Conservation (phyloP, 305 asterid species). For the Caryopteris hybrid region DNA sequence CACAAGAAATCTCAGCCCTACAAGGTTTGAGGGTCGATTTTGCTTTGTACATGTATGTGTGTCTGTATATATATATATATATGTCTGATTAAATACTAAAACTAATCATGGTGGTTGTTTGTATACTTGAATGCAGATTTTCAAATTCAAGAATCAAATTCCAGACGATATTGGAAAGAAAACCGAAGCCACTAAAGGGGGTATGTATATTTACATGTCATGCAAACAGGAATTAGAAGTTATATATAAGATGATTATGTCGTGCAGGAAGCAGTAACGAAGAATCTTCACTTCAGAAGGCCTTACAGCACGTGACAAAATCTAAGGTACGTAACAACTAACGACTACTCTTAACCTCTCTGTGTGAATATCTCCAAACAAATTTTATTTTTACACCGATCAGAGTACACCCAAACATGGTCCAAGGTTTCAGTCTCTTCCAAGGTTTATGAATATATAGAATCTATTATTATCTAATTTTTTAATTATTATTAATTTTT, state of each 20-base stretch:
- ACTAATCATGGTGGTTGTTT: neutral
- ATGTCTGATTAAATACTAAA: neutral
- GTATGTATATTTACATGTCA: neutral
- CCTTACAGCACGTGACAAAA: conserved; percentile 6
- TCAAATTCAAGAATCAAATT: neutral
- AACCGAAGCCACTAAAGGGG: conserved; percentile 3
- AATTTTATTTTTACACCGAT: neutral
- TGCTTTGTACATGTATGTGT: too few relatives aligned
- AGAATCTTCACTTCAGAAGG: conserved; percentile 2
- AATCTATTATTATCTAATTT: too few relatives aligned
- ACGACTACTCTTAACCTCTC: neutral
- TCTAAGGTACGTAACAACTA: conserved; percentile 12
- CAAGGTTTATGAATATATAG: too few relatives aligned
- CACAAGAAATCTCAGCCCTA: neutral
- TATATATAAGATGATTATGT: neutral
- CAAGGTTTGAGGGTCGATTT: conserved; percentile 13
- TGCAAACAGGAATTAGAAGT: neutral
- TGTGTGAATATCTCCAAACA: too few relatives aligned
- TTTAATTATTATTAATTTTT: too few relatives aligned
- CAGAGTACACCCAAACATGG: too few relatives aligned
- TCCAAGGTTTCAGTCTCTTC: too few relatives aligned
- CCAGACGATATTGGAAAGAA: conserved; percentile 4
- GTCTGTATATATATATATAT: too few relatives aligned
- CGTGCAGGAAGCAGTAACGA: conserved; percentile 17
- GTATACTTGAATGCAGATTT: conserved; percentile 8